Evolutionary conservation across 2,329 filamentous ascomycete genomes (phyloP).

Genomic region (Huntiella bhutanensis): DNA sequence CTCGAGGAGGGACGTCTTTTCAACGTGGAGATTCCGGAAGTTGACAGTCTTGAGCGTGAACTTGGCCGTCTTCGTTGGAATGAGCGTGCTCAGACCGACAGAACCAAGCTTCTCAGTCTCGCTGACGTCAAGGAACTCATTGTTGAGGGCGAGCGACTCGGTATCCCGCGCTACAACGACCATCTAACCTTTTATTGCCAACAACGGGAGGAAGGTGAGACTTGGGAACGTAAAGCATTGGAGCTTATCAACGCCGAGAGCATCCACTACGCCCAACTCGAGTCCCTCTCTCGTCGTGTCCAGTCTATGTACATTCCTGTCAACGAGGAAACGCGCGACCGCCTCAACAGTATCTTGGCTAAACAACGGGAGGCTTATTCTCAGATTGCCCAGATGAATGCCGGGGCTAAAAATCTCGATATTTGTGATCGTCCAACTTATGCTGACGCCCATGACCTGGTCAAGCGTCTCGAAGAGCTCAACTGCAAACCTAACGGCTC

Average conservation of each 20-base stretch:
- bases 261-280: conserved; percentile 85
- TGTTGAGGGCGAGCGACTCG: conserved; percentile 54
- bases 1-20: conserved; percentile 79
- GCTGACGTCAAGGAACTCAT: conserved; percentile 66
- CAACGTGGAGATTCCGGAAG: conserved; percentile 78
- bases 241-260: conserved; percentile 83
- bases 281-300: conserved; percentile 75
- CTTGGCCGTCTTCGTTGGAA: conserved; percentile 82
- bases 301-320: conserved; percentile 53
- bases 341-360: conserved; percentile 79
- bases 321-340: conserved; percentile 56
- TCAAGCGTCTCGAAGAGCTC: conserved; percentile 69
- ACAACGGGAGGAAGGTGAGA: conserved; percentile 55
- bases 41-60: conserved; percentile 62
- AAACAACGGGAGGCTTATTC: conserved; percentile 91
- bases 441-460: conserved; percentile 72
- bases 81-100: conserved; percentile 48
- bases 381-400: conserved; percentile 64
- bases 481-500: conserved; percentile 87
- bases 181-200: conserved; percentile 59
- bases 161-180: conserved; percentile 63
- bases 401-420: conserved; percentile 56
- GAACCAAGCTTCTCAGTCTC: conserved; percentile 45
- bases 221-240: conserved; percentile 84
- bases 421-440: conserved; percentile 70